Evolutionary conservation across 768 basidiomycete genomes (phyloP), one percentile per base, ranked within the genome.

Genomic region (Sporobolomyces roseus): DNA sequence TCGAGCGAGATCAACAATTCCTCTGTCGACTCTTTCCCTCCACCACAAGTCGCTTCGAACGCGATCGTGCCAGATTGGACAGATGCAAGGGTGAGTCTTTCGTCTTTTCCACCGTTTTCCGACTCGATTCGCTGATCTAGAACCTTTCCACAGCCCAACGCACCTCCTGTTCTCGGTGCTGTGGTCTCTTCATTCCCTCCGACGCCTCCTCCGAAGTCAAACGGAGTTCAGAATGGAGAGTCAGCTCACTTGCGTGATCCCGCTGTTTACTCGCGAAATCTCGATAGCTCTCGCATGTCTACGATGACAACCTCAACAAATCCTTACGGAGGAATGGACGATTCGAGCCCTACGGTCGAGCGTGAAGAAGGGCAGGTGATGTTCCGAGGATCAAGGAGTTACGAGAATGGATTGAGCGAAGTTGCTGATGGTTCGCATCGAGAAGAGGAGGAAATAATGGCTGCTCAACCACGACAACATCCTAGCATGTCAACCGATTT

Each of bases 271-370:
- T n/a, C n/a, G n/a, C n/a, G n/a, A n/a, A n/a, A n/a, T n/a, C n/a
- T n/a, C n/a, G n/a, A n/a, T n/a, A 43, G 45, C 51, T 6, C 46
- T 17, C 32, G 54, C 9, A 14, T 6, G 9, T 23, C 30, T 41
- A 30, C 61, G 8, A 36, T 30, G 43, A 27, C 32, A 41, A 50
- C 27, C 23, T 51, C 41, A 0, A 63, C 58, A 10, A 58, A 66
- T 32, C 66, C 71, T 1, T 72, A 72, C 60, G 71, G 55, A 30
- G 71, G 71, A 1, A 35, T 72, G 21, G 66, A 65, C 32, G 60
- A 56, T 21, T 17, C 2, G 36, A 27, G 13, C n/a, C 43, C n/a
- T n/a, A n/a, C n/a, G n/a, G n/a, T n/a, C n/a, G 58, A 63, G 2
- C 27, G 58, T 4, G 65, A 63, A 4, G 32, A 61, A 14, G 65